These are phyloP conservation scores for Yamadazyma dendronema DNA, from an alignment of 1,139 yeast species.

Conservation along the genomic window DNA sequence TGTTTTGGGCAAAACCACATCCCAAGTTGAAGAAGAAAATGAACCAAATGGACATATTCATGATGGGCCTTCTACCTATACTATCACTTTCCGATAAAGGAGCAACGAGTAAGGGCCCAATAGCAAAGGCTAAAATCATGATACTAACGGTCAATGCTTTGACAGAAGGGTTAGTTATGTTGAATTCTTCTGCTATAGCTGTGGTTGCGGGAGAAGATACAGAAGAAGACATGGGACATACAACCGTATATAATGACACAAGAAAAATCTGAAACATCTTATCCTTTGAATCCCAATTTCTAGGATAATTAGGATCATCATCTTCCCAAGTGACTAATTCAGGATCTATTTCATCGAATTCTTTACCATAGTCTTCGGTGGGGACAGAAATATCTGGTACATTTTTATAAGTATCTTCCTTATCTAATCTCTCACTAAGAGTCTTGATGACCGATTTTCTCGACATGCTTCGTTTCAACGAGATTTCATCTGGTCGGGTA, in stretches of 20 bases:
- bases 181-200: conserved; percentile 41
- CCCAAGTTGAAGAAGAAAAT: conserved; percentile 54
- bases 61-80: conserved; percentile 51
- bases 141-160: conserved; percentile 53
- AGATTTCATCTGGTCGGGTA: conserved; percentile 22
- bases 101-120: conserved; percentile 59
- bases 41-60: conserved; percentile 50
- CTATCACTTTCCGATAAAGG: conserved; percentile 56
- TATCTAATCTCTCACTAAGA: conserved; percentile 20
- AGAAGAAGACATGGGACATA: conserved; percentile 61
- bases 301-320: conserved; percentile 58
- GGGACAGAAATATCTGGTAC: conserved; percentile 41
- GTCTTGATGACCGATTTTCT: conserved; percentile 33
- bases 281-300: conserved; percentile 50
- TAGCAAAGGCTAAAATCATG: conserved; percentile 62
- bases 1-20: conserved; percentile 53
- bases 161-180: conserved; percentile 36
- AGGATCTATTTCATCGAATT: conserved; percentile 52
- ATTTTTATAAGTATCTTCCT: conserved; percentile 20
- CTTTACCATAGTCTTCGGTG: conserved; percentile 46
- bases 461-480: conserved; percentile 33
- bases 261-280: conserved; percentile 46
- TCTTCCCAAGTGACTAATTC: conserved; percentile 69
- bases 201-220: conserved; percentile 58
- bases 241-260: conserved; percentile 53